phyloP scores from a whole-genome alignment of 1,284 basidiomycete species.

The Entoloma clypeatum region DNA sequence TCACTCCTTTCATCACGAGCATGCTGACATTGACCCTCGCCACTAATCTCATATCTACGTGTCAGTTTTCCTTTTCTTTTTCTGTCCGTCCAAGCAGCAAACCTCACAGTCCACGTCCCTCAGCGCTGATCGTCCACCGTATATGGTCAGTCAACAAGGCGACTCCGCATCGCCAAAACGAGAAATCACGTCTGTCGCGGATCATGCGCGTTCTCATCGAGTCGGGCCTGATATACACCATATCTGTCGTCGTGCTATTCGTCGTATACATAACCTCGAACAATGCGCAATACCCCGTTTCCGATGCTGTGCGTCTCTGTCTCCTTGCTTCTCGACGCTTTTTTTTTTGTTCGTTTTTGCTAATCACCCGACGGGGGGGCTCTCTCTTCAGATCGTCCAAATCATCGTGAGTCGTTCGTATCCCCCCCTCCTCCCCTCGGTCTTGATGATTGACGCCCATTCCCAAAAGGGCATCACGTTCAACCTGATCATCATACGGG shows the following conservation, averaged over 20 bases:
- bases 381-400: conserved; percentile 28
- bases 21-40: conserved; percentile 35
- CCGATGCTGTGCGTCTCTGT: conserved; percentile 28
- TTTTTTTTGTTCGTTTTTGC: neutral
- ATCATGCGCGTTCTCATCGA: conserved; percentile 35
- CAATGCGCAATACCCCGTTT: conserved; percentile 35
- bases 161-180: conserved; percentile 14
- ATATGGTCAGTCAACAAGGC: conserved; percentile 31
- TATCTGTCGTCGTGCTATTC: conserved; percentile 32
- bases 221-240: conserved; percentile 37
- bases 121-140: conserved; percentile 34
- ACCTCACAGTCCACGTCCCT: too few relatives aligned
- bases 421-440: conserved; percentile 1
- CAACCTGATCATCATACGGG: conserved; percentile 35
- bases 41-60: conserved; percentile 34
- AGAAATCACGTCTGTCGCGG: conserved; percentile 24
- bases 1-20: conserved; percentile 35
- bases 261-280: conserved; percentile 32
- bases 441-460: conserved; percentile 5
- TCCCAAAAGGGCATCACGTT: conserved; percentile 39
- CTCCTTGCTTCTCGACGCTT: too few relatives aligned
- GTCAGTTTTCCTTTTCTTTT: conserved; percentile 23
- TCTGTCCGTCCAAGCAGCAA: neutral
- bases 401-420: conserved; percentile 28
- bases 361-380: neutral